Conservation (phyloP, 2,329 filamentous ascomycete species). For the Colletotrichum sp. region DNA sequence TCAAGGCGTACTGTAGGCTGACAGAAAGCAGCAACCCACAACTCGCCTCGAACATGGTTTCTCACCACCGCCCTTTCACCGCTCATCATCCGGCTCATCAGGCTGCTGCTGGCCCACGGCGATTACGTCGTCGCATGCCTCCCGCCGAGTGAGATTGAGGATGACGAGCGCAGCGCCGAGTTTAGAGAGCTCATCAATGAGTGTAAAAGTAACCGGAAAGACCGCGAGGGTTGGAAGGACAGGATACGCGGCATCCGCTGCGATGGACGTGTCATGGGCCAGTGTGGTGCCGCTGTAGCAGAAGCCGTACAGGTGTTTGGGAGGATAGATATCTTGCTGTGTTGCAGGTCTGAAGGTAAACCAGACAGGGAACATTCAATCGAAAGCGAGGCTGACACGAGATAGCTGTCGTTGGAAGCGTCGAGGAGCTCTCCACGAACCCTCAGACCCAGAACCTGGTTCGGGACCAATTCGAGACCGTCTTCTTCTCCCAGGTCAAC, state of each 20-base stretch:
- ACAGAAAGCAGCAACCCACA: slow-evolving; percentile 61
- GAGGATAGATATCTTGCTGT: slow-evolving; percentile 87
- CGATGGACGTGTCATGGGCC: slow-evolving; percentile 66
- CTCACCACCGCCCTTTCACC: slow-evolving; percentile 87
- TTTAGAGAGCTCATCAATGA: slow-evolving; percentile 81
- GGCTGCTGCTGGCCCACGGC: slow-evolving; percentile 84
- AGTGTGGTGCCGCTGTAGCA: slow-evolving; percentile 86
- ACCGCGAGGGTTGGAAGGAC: slow-evolving; percentile 80
- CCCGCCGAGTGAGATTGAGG: slow-evolving; percentile 77
- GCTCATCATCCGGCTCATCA: slow-evolving; percentile 81
- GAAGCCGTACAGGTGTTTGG: slow-evolving; percentile 86
- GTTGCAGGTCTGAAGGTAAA: slow-evolving; percentile 85
- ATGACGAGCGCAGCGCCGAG: slow-evolving; percentile 76
- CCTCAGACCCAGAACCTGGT: slow-evolving; percentile 78
- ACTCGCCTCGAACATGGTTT: slow-evolving; percentile 89
- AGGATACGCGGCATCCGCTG: slow-evolving; percentile 72
- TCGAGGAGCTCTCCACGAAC: slow-evolving; percentile 85
- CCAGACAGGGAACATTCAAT: not conserved
- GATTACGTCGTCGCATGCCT: slow-evolving; percentile 90
- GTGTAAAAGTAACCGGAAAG: slow-evolving; percentile 66
- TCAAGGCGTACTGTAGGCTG: slow-evolving; percentile 22
- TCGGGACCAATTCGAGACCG: slow-evolving; percentile 89
- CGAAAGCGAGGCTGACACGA: not conserved
- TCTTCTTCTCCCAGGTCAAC: slow-evolving; percentile 96
- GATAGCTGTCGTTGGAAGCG: slow-evolving; percentile 82